phyloP scores from a whole-genome alignment of 805 yeast species.

The Kodamaea leandrae region DNA sequence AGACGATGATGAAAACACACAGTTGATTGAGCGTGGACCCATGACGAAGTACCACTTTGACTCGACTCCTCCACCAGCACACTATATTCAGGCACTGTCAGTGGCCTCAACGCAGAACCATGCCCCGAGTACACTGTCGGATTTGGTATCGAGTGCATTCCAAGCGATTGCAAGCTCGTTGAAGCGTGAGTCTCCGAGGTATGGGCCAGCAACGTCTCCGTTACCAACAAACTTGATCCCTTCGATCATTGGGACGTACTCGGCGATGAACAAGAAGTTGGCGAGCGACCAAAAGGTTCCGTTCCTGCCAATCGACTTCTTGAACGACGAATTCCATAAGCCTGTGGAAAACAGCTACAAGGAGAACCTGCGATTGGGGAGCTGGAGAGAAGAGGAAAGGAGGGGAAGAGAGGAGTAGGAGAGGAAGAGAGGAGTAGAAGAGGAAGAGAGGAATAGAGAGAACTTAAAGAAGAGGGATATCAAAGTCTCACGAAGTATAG shows the following conservation, averaged over 20 bases:
- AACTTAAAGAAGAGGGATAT: too few relatives aligned
- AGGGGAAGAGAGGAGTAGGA: too few relatives aligned
- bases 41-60: neutral
- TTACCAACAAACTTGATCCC: slow-evolving; percentile 38
- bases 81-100: slow-evolving; percentile 9
- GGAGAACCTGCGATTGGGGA: neutral
- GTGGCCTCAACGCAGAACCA: slow-evolving; percentile 1
- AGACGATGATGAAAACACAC: slow-evolving; percentile 10
- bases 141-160: slow-evolving; percentile 2
- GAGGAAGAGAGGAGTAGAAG: too few relatives aligned
- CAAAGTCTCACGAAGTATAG: too few relatives aligned
- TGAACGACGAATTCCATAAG: slow-evolving; percentile 28
- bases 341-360: slow-evolving; percentile 11
- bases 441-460: too few relatives aligned
- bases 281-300: slow-evolving; percentile 35
- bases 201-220: slow-evolving; percentile 16
- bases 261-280: slow-evolving; percentile 37
- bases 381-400: too few relatives aligned
- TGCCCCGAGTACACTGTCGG: slow-evolving; percentile 2
- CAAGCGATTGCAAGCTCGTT: slow-evolving; percentile 15
- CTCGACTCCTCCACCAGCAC: slow-evolving; percentile 8
- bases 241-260: slow-evolving; percentile 38
- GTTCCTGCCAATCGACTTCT: slow-evolving; percentile 42
- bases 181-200: slow-evolving; percentile 4
- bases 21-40: slow-evolving; percentile 1